These are phyloP conservation scores for Scorias spongiosa DNA, from an alignment of 2,329 filamentous ascomycete genomes.

Conservation along the genomic window DNA sequence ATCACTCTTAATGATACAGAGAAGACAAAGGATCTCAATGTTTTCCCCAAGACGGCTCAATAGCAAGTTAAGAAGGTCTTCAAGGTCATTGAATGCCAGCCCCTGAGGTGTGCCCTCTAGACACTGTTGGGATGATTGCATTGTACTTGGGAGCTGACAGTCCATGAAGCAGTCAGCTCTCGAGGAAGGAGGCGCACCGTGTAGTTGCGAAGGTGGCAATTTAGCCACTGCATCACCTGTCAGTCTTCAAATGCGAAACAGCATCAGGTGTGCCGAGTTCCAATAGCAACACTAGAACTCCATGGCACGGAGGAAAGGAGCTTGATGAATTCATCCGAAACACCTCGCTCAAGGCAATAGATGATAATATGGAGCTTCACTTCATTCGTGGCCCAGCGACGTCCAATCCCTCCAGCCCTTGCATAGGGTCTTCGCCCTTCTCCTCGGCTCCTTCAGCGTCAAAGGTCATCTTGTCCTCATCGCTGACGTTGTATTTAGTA, in stretches of 20 bases:
- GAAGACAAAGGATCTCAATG: not conserved
- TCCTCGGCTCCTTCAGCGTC: slow-evolving; percentile 37
- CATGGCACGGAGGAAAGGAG: not conserved
- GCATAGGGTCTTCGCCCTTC: slow-evolving; percentile 72
- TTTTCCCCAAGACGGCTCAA: not conserved
- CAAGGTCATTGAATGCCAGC: not conserved
- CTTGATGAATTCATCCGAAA: not conserved
- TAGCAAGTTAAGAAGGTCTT: not conserved
- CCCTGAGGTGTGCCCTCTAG: not conserved
- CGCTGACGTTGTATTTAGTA: slow-evolving; percentile 69
- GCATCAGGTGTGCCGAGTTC: not conserved
- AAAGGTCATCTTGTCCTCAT: slow-evolving; percentile 53
- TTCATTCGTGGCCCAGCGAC: slow-evolving; percentile 79
- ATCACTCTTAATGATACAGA: not conserved
- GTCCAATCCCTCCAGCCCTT: slow-evolving; percentile 82
- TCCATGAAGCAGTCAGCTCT: not conserved
- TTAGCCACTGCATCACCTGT: not conserved
- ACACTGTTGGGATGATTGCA: not conserved
- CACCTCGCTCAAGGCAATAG: not conserved
- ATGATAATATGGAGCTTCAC: slow-evolving; percentile 25
- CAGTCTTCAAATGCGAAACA: not conserved
- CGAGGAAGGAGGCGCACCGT: not conserved
- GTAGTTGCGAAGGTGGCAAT: not conserved
- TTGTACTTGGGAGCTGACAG: not conserved
- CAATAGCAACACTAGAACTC: not conserved